Base-by-base conservation (phyloP, 345 rosid genomes). In the Euclidium syriacum region DNA sequence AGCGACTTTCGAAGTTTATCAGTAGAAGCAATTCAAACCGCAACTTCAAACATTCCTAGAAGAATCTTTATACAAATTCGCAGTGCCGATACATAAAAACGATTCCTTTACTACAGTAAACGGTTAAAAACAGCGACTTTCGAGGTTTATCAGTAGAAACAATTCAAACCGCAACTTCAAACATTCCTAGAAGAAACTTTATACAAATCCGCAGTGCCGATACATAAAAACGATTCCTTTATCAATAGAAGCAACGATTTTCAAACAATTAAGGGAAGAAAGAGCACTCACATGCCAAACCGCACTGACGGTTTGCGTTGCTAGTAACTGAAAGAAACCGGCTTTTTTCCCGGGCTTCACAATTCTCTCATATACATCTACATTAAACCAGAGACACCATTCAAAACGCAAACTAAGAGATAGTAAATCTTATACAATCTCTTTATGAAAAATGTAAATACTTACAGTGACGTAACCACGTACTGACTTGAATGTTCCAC, bases 401-500 rank as follows among this genome's bases (percentile, higher is more conserved):
- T 40, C 46, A 20, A 3, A 42, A 35, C 1, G 6, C 3, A 2
- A 34, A 17, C n/a, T 25, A 25, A 25, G 2, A 17, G 12, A 35
- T 38, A 22, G 29, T 6, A 42, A n/a, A 52, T 51, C 39, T 50
- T 9, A n/a, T 25, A 36, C 1, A 15, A 25, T 19, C 49, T 38
- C 7, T 0, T 29, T 8, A 26, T 10, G 1, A 29, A 29, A 29
- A 29, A 65, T 23, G 61, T 17, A 40, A 5, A 22, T 14, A 89
- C 97, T 87, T 70, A 89, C 99, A 94, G 56, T 94, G 91, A 55
- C 98, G 97, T 64, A 92, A 95, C 98, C 97, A 89, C 4, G 97
- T 85, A 91, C 98, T 89, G 80, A 92, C 97, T 89, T 92, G 98
- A 52, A 92, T 92, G 82, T 92, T 92, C 98, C 98, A 92, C 55